phyloP scores from a whole-genome alignment of 768 basidiomycete species.

The Suillus bovinus region DNA sequence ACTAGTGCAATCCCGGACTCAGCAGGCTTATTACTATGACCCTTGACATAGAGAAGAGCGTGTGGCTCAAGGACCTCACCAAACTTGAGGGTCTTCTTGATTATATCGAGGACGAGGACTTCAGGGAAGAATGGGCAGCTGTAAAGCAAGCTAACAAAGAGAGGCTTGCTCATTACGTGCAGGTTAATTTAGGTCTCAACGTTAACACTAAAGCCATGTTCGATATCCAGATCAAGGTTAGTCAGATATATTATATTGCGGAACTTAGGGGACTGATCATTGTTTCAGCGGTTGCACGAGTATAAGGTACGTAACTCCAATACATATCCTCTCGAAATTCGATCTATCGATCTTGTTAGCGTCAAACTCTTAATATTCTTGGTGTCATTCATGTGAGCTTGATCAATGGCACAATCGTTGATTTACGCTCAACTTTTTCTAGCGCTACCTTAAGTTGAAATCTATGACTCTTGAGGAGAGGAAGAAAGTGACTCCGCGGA shows the following conservation, averaged over 20 bases:
- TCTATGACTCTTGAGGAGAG: conserved; percentile 73
- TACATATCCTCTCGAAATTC: background rate
- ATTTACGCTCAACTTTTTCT: conserved; percentile 12
- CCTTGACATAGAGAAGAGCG: conserved; percentile 68
- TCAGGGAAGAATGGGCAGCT: conserved; percentile 79
- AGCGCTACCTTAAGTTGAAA: conserved; percentile 86
- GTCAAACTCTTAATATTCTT: conserved; percentile 93
- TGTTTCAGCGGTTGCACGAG: conserved; percentile 79
- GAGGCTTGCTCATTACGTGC: conserved; percentile 75
- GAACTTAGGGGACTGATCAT: conserved; percentile 4
- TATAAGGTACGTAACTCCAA: conserved; percentile 60
- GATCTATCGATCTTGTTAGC: conserved; percentile 39
- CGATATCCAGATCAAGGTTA: conserved; percentile 87
- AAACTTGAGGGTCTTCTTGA: conserved; percentile 78
- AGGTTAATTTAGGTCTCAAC: conserved; percentile 65
- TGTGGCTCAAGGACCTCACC: conserved; percentile 84
- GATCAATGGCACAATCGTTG: background rate
- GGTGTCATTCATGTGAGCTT: conserved; percentile 77
- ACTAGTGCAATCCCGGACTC: conserved; percentile 84
- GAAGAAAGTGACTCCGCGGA: conserved; percentile 80
- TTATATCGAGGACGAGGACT: conserved; percentile 67
- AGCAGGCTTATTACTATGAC: conserved; percentile 83
- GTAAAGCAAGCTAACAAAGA: conserved; percentile 93
- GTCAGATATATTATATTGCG: conserved; percentile 11
- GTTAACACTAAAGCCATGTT: conserved; percentile 81